These are phyloP conservation scores for Talaromyces sp. DNA, from an alignment of 2,329 filamentous ascomycete genomes.

Conservation along the genomic window DNA sequence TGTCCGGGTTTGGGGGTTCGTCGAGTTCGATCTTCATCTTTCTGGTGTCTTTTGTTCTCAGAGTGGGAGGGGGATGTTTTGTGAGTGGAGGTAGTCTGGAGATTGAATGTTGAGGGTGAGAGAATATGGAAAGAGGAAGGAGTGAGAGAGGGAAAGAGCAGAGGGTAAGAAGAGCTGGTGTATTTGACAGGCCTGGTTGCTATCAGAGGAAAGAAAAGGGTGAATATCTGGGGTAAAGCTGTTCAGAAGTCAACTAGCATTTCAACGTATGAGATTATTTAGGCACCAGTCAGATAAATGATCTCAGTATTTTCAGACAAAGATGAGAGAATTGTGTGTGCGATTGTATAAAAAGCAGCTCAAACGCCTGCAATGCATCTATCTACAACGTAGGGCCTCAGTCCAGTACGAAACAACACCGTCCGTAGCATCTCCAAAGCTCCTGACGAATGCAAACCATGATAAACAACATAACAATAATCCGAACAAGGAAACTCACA, in stretches of 20 bases:
- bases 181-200: no score
- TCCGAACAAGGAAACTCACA: neutral
- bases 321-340: neutral
- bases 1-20: neutral
- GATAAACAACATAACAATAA: slow-evolving; percentile 3
- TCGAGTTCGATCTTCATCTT: neutral
- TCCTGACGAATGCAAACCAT: slow-evolving; percentile 9
- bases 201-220: no score
- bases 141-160: no score
- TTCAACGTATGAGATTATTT: neutral
- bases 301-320: neutral
- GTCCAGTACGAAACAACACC: slow-evolving; percentile 11
- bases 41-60: neutral
- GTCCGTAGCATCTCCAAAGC: slow-evolving; percentile 9
- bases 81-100: no score
- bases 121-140: neutral
- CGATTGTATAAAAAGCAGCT: slow-evolving; percentile 7
- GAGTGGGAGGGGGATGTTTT: neutral
- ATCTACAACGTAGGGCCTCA: slow-evolving; percentile 12
- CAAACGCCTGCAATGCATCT: slow-evolving; percentile 12
- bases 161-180: no score
- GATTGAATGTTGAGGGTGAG: neutral
- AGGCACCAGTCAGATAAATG: neutral
- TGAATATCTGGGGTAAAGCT: neutral
- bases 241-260: neutral